Base-by-base conservation (phyloP, 2,329 filamentous ascomycete species). In the Thyridium curvatum region DNA sequence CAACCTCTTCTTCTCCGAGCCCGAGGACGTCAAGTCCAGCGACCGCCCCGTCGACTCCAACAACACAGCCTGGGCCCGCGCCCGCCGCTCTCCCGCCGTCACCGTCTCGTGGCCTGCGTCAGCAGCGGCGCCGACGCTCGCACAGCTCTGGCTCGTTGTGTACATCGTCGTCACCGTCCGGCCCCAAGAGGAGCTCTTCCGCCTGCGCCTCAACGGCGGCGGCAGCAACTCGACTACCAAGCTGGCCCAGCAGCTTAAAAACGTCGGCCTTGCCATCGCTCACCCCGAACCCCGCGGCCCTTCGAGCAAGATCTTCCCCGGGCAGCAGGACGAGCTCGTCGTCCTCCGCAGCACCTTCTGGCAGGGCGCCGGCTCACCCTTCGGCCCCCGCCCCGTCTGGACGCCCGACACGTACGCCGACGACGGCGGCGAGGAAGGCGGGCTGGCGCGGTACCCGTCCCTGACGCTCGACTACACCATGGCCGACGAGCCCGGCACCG, bases 291-390 rank as follows among this genome's bases (percentile, higher is more conserved):
- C 55, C 34, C 54, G 52, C 18, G 32, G 30, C 37, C 34, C 2
- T n/a, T 30, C 21, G 21, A 26, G 21, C 29, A 36, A 35, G 35
- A 8, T 30, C 32, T 14, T 32, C 17, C 44, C 59, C 8, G 56
- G 60, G 37, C 56, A 45, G 54, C 62, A 53, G 42, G 40, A 42
- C 13, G 54, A 55, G 37, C 47, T 57, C 9, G 51, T 77, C 35
- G 53, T 72, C 39, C 63, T 73, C 41, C 68, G 72, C 45, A 66
- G 65, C 55, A 68, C 79, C 28, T 84, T 85, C 65, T 85, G 81
- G 80, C 81, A 84, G 51, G 81, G 81, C 34, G 81, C 81, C 21
- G 80, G 73, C 14, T 82, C 79, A 1, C 82, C 82, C 7, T 73
- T 83, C 41, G 82, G 82, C 10, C 64, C 79, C 34, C 79, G 79